phyloP scores from a whole-genome alignment of 1,139 yeast species.

The Entelexis sorbosivorans region DNA sequence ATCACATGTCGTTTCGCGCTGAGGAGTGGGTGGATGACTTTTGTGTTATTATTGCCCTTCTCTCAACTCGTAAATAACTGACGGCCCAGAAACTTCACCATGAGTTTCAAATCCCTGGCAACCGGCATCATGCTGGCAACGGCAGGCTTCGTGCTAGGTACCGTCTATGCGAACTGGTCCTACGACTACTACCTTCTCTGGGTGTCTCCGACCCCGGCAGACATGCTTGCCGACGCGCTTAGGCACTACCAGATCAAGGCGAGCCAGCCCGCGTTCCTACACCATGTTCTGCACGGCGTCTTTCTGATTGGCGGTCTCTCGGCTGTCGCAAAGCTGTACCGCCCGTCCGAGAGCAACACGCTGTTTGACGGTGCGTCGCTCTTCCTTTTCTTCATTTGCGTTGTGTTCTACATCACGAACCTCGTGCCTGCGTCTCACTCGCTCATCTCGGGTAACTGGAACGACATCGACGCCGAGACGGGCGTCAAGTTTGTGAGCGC shows the following conservation, averaged over 20 bases:
- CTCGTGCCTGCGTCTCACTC: slow-evolving; percentile 70
- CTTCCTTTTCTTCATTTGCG: slow-evolving; percentile 55
- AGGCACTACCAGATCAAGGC: slow-evolving; percentile 69
- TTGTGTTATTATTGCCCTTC: neutral
- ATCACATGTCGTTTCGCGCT: neutral
- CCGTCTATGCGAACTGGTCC: slow-evolving; percentile 65
- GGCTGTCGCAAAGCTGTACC: slow-evolving; percentile 64
- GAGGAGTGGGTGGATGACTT: too few species aligned
- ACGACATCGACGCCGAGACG: slow-evolving; percentile 76
- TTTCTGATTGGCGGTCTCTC: slow-evolving; percentile 59
- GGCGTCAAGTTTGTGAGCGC: slow-evolving; percentile 92
- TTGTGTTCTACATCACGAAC: slow-evolving; percentile 76
- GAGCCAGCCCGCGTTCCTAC: slow-evolving; percentile 46
- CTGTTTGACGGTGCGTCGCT: slow-evolving; percentile 84
- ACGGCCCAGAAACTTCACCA: neutral
- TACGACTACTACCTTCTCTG: slow-evolving; percentile 76
- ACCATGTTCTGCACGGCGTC: slow-evolving; percentile 51
- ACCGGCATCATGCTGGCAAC: slow-evolving; percentile 31
- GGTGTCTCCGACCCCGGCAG: slow-evolving; percentile 41
- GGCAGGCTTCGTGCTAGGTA: slow-evolving; percentile 61
- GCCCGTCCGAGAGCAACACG: slow-evolving; percentile 72
- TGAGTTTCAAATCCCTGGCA: slow-evolving; percentile 23
- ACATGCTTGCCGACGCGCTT: slow-evolving; percentile 50
- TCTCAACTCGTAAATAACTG: neutral
- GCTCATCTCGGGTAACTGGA: slow-evolving; percentile 69